Base-by-base conservation (phyloP, 2,329 filamentous ascomycete species). In the Bisporella sp. region DNA sequence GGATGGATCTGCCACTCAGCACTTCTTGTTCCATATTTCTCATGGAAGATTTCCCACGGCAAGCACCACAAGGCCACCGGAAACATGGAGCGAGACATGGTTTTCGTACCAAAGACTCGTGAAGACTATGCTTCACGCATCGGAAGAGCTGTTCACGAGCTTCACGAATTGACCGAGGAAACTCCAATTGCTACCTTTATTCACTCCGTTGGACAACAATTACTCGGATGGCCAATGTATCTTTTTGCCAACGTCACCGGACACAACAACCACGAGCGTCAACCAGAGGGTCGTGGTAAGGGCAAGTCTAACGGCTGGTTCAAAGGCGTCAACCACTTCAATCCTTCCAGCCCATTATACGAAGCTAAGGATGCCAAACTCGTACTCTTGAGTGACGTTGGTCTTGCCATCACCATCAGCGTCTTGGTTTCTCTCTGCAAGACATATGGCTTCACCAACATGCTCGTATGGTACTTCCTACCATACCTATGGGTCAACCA, bases 31-130 rank as follows among this genome's bases (percentile, higher is more conserved):
- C 93, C 93, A 28, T 99, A 97, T 76, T 99, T 96, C 76, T 95
- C 89, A 68, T 99, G 93, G 93, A 95, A 99, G 76, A 91, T 97
- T 72, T 96, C 90, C 59, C 93, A 99, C 75, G 87, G 89, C 76
- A 96, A 96, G 82, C 93, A 99, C 77, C 93, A 99, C 87, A 97
- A 97, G 81, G 90, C 91, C 57, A 99, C 93, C 39, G 93, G 91
- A 63, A 82, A 99, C 78, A 84, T 99, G 73, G 90, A 95, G 73
- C 89, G 92, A 61, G 93, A 99, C 73, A 99, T 99, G 93, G 93
- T 97, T 57, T 97, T 96, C 68, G 78, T 97, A n/a, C 93, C 93
- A 54, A 89, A 89, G 72, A 96, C 90, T 50, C 85, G 91, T 52
- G 82, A 93, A 59, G 73, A 87, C 67, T 91, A 87, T 65, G 89